These are phyloP conservation scores for Apophysomyces sp. DNA, from an alignment of 371 early-diverging fungal species.

Conservation along the genomic window DNA sequence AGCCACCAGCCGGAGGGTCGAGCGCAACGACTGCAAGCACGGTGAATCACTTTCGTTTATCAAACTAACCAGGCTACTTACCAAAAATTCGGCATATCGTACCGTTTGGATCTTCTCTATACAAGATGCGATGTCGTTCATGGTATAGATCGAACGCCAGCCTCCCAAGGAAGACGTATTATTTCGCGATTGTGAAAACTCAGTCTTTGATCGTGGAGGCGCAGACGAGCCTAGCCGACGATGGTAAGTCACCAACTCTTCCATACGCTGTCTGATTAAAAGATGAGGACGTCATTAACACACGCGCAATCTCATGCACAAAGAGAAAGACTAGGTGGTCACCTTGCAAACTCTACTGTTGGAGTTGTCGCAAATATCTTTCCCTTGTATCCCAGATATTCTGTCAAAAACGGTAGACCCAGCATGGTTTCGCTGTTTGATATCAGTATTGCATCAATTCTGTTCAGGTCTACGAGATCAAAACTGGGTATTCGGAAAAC, in stretches of 20 bases:
- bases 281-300: background rate
- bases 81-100: constrained; percentile 59
- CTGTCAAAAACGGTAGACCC: constrained; percentile 83
- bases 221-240: constrained; percentile 26
- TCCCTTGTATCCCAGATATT: constrained; percentile 82
- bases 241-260: constrained; percentile 61
- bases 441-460: constrained; percentile 76
- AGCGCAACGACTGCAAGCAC: constrained; percentile 26
- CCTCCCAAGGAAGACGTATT: constrained; percentile 14
- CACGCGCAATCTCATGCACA: no score
- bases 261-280: constrained; percentile 59
- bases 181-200: background rate
- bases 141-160: constrained; percentile 55
- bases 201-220: constrained; percentile 17
- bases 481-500: constrained; percentile 56
- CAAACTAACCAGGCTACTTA: constrained; percentile 23
- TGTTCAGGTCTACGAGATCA: constrained; percentile 50
- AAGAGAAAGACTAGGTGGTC: background rate
- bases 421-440: constrained; percentile 73
- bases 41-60: constrained; percentile 16
- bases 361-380: constrained; percentile 82
- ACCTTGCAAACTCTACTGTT: constrained; percentile 71
- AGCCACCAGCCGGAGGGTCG: constrained; percentile 48
- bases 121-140: constrained; percentile 59
- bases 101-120: constrained; percentile 67